phyloP scores from a whole-genome alignment of 805 yeast genomes.

The Naumovozyma castellii region DNA sequence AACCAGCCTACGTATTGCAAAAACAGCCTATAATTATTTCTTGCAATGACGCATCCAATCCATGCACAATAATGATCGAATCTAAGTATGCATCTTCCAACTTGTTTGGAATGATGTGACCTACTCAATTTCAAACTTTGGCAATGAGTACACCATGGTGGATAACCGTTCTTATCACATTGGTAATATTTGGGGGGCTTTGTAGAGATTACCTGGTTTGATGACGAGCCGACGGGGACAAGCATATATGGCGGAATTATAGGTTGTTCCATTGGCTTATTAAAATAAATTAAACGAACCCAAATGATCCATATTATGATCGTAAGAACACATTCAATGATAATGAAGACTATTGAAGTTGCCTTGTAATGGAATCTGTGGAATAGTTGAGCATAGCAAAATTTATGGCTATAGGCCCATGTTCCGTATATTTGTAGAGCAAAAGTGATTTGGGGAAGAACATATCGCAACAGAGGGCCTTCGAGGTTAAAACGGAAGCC shows the following conservation, averaged over 20 bases:
- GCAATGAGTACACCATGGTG: slow-evolving; percentile 66
- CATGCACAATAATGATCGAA: slow-evolving; percentile 83
- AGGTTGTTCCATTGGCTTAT: slow-evolving; percentile 25
- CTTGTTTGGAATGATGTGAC: slow-evolving; percentile 56
- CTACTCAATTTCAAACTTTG: slow-evolving; percentile 56
- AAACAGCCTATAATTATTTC: slow-evolving; percentile 52
- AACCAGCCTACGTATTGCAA: slow-evolving; percentile 40
- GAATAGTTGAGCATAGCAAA: slow-evolving; percentile 32
- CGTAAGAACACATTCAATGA: slow-evolving; percentile 9
- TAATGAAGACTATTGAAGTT: slow-evolving; percentile 18
- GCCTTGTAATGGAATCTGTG: slow-evolving; percentile 8
- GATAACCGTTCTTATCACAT: slow-evolving; percentile 67
- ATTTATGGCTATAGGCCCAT: slow-evolving; percentile 37
- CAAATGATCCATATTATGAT: slow-evolving; percentile 11
- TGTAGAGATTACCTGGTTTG: slow-evolving; percentile 15
- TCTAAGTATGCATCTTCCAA: slow-evolving; percentile 50
- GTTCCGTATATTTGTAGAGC: slow-evolving; percentile 33
- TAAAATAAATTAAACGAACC: slow-evolving; percentile 11
- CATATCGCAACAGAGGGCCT: slow-evolving; percentile 6
- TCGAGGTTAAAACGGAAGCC: background rate
- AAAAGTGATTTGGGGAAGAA: slow-evolving; percentile 25
- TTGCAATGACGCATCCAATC: slow-evolving; percentile 67
- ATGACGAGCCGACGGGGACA: slow-evolving; percentile 2
- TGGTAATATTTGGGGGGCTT: slow-evolving; percentile 50
- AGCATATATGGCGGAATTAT: slow-evolving; percentile 19